Evolutionary conservation across 192 early-diverging fungal species (phyloP).

Genomic region (Paraglomus brasilianum): DNA sequence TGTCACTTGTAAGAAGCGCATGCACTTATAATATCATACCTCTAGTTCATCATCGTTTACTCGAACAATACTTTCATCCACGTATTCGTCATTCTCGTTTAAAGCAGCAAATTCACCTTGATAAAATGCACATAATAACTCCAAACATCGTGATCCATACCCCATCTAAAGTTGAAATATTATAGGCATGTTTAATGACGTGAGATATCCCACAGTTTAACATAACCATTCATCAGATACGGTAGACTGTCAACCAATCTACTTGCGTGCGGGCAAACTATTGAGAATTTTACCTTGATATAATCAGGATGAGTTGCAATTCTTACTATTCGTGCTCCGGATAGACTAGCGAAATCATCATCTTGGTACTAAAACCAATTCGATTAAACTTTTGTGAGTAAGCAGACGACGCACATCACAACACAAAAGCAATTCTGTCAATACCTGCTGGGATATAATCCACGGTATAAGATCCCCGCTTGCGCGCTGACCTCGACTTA

Average conservation of each 20-base stretch:
- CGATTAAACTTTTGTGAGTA: not conserved
- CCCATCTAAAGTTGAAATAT: conserved; percentile 67
- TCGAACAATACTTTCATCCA: conserved; percentile 48
- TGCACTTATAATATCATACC: conserved; percentile 9
- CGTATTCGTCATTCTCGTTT: conserved; percentile 56
- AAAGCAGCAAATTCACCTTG: conserved; percentile 73
- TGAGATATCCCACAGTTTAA: not conserved
- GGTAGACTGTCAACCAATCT: too few relatives aligned
- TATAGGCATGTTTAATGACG: not conserved
- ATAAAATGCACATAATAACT: conserved; percentile 86
- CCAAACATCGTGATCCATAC: conserved; percentile 88
- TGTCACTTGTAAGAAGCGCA: not conserved
- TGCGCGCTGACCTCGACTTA: conserved; percentile 82
- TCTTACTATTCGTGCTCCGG: conserved; percentile 93
- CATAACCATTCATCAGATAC: too few relatives aligned
- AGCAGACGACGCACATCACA: not conserved
- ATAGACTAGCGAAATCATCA: conserved; percentile 92
- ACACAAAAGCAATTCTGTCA: conserved; percentile 20
- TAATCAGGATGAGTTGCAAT: conserved; percentile 99
- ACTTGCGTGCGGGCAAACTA: too few relatives aligned
- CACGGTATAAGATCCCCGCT: conserved; percentile 97
- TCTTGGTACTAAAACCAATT: conserved; percentile 74
- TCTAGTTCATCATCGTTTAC: conserved; percentile 59
- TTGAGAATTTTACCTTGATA: conserved; percentile 44
- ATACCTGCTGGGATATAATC: conserved; percentile 84